Evolutionary conservation across 805 yeast species (phyloP).

Genomic region (Candida maesae): DNA sequence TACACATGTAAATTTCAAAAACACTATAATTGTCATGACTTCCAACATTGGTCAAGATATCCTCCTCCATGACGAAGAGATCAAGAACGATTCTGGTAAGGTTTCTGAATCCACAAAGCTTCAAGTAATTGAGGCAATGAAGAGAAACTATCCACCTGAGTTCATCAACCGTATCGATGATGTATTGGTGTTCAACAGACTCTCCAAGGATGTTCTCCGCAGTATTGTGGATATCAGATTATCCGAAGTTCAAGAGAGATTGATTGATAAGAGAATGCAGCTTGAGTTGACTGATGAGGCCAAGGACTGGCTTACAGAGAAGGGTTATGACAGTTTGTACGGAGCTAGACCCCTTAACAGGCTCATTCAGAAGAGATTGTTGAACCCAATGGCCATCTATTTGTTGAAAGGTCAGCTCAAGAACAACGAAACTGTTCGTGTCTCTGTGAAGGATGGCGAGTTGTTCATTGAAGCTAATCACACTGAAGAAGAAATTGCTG

Average conservation of each 20-base stretch:
- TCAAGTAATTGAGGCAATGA: slow-evolving; percentile 65
- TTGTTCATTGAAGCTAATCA: slow-evolving; percentile 47
- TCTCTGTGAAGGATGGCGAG: slow-evolving; percentile 42
- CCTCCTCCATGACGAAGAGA: slow-evolving; percentile 57
- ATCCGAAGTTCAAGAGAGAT: slow-evolving; percentile 72
- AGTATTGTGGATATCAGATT: slow-evolving; percentile 84
- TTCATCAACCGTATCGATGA: slow-evolving; percentile 94
- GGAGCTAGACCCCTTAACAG: slow-evolving; percentile 98
- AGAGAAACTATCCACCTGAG: slow-evolving; percentile 83
- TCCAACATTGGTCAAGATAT: slow-evolving; percentile 95
- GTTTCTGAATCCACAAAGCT: slow-evolving; percentile 52
- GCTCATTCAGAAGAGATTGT: slow-evolving; percentile 73
- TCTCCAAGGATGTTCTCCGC: slow-evolving; percentile 70
- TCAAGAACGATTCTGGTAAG: slow-evolving; percentile 50
- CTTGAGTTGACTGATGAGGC: slow-evolving; percentile 57
- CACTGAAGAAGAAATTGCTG: slow-evolving; percentile 29
- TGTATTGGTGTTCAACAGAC: slow-evolving; percentile 85
- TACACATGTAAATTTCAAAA: slow-evolving; percentile 87
- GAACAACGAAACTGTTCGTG: slow-evolving; percentile 50
- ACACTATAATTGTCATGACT: slow-evolving; percentile 94
- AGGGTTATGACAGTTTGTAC: slow-evolving; percentile 87
- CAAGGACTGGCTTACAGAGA: slow-evolving; percentile 71
- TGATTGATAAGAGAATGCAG: slow-evolving; percentile 72
- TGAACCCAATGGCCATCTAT: slow-evolving; percentile 83
- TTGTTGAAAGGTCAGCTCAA: slow-evolving; percentile 77